Base-by-base conservation (phyloP, 2,329 filamentous ascomycete genomes). In the Aspergillus carbonarius region DNA sequence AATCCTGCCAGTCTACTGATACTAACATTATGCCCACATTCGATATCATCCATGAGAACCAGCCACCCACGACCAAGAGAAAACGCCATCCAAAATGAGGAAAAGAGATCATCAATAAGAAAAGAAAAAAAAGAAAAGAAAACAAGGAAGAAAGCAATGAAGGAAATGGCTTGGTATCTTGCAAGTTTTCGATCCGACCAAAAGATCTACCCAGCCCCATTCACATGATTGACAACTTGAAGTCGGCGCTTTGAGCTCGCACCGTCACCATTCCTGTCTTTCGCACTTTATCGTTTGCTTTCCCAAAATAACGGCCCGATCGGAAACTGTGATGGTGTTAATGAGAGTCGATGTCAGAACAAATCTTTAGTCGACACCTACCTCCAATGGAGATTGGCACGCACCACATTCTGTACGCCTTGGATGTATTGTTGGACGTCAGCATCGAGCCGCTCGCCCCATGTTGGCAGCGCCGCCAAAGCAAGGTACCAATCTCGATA, bases 361-460 rank as follows among this genome's bases (percentile, higher is more conserved):
- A 17, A 47, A 35, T 13, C 40, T 12, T 10, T 12, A n/a, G n/a
- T 17, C 17, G 3, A 27, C 17, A 57, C 61, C 13, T 27, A 66
- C 67, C 66, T 70, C 67, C 68, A 69, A 32, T 66, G 61, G 30
- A 68, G 32, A 58, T 69, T 70, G 10, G 66, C 67, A 34, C 56
- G 48, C 10, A 66, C 59, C 23, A 69, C 55, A 57, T 69, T 60
- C 50, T 63, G 62, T 23, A 65, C 61, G 1, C 63, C 66, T 13
- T 57, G 57, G 23, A 70, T 65, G 39, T 68, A 69, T 39, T 60
- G 32, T 30, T 69, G 67, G 12, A 69, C 67, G 13, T 68, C 57
- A 17, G 51, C 49, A 56, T 70, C 68, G 27, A 69, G 12, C 3
- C 39, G 30, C 57, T 69, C 65, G 4, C 65, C 62, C 66, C 66